These are phyloP conservation scores for Penicillium malachiteum DNA, from an alignment of 495 filamentous ascomycete species.

Conservation along the genomic window DNA sequence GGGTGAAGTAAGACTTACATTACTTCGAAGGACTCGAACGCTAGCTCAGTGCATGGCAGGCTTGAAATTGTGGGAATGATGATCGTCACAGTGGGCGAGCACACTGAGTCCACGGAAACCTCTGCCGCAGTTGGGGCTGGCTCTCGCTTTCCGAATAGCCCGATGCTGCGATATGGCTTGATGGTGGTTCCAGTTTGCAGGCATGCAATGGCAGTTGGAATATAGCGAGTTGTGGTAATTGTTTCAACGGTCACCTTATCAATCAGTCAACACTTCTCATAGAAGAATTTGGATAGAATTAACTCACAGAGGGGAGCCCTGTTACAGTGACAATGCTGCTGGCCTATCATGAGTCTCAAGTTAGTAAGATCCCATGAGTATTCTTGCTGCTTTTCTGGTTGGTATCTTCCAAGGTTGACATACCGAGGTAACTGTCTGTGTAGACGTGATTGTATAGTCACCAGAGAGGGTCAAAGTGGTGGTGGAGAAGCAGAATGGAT, in stretches of 20 bases:
- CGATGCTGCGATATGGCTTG: background rate
- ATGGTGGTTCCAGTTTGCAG: background rate
- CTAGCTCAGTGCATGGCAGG: background rate
- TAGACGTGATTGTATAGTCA: background rate
- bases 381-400: background rate
- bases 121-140: background rate
- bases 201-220: background rate
- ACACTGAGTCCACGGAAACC: background rate
- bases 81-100: background rate
- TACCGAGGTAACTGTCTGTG: background rate
- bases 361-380: background rate
- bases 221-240: background rate
- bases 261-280: background rate
- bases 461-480: background rate
- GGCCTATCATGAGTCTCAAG: background rate
- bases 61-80: background rate
- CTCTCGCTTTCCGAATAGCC: background rate
- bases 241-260: background rate
- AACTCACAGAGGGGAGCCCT: background rate
- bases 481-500: background rate
- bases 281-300: background rate
- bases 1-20: background rate
- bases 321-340: background rate
- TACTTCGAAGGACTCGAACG: background rate
- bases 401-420: background rate